Evolutionary conservation across 305 asterid genomes (phyloP).

Genomic region (Fraxinus baroniana): DNA sequence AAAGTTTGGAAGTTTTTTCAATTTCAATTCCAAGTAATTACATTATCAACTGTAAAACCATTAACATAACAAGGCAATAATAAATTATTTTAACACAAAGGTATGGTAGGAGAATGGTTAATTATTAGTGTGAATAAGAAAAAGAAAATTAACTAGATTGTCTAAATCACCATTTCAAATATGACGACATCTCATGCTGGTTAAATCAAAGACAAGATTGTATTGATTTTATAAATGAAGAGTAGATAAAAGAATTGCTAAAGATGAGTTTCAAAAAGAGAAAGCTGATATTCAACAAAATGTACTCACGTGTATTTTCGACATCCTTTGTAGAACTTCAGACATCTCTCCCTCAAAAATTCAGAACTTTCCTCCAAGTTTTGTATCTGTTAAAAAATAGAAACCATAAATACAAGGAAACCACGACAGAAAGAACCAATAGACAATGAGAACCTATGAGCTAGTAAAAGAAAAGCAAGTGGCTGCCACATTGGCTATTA

Average conservation of each 20-base stretch:
- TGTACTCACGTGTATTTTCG: conserved; percentile 93
- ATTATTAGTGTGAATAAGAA: background rate
- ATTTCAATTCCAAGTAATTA: background rate
- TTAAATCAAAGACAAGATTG: background rate
- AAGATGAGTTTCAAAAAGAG: background rate
- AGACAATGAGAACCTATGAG: conserved; percentile 13
- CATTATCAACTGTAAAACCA: background rate
- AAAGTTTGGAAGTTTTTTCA: background rate
- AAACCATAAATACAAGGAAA: background rate
- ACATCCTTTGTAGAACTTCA: conserved; percentile 96
- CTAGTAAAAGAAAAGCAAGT: conserved; percentile 1
- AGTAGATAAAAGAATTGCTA: background rate
- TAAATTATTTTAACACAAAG: background rate
- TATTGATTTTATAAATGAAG: background rate
- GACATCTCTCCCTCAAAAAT: conserved; percentile 84
- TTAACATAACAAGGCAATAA: background rate
- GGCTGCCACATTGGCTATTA: background rate
- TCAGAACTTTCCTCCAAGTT: conserved; percentile 94
- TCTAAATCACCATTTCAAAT: background rate
- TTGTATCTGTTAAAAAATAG: conserved; percentile 60
- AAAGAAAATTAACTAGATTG: background rate
- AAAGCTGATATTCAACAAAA: conserved; percentile 20
- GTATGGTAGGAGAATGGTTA: background rate
- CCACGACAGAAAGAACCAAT: background rate
- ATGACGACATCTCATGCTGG: background rate